Percentiles rank a stretch among this genome's conserved stretches.
Evolutionary conservation across 192 early-diverging fungal genomes (phyloP).

Genomic region (Entomortierella lignicola): DNA sequence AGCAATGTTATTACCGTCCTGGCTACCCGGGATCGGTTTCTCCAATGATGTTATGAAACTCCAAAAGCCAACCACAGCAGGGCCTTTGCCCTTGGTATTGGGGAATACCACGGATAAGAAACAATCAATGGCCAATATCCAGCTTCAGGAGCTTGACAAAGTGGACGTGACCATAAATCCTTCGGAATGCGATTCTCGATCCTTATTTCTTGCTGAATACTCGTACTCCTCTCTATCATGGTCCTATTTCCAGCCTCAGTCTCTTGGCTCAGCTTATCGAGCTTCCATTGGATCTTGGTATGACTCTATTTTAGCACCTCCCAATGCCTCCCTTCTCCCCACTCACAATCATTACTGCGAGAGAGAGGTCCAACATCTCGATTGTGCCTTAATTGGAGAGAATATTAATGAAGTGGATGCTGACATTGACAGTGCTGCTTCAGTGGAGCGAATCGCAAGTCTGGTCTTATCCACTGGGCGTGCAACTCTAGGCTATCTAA

Average conservation of each 20-base stretch:
- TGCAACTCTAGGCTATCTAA: constrained; percentile 22
- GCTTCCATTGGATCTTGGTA: constrained; percentile 1
- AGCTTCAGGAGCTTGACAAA: no score
- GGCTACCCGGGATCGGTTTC: neutral
- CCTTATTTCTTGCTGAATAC: no score
- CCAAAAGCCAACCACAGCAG: neutral
- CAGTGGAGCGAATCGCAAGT: neutral
- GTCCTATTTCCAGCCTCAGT: neutral
- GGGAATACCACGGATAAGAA: no score
- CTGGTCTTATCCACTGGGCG: constrained; percentile 8
- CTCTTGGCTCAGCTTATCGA: neutral
- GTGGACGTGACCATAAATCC: no score
- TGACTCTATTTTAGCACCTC: constrained; percentile 4
- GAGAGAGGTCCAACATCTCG: neutral
- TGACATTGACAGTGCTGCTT: neutral
- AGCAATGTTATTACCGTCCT: neutral
- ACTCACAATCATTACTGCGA: neutral
- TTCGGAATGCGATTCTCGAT: no score
- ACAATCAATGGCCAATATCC: no score
- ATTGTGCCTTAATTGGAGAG: no score
- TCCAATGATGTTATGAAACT: neutral
- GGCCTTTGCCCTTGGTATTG: neutral
- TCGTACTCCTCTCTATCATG: neutral
- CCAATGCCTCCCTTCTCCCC: constrained; percentile 1
- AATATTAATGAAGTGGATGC: neutral